These are phyloP conservation scores for Areca catechu DNA, from an alignment of 176 grass and related monocot genomes.

Conservation along the genomic window DNA sequence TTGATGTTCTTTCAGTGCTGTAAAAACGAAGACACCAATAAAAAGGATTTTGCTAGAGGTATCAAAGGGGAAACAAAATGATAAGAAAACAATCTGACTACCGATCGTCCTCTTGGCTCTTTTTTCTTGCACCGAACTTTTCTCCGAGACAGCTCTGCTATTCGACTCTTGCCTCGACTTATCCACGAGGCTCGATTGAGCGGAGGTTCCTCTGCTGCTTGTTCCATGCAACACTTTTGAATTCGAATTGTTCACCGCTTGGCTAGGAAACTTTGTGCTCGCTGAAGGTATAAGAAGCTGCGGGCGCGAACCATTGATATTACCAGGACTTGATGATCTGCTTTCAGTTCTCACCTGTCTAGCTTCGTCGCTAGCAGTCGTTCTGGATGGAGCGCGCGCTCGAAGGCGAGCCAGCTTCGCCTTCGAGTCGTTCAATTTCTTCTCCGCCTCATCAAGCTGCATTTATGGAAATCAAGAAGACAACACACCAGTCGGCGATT, in stretches of 20 bases:
- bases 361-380: neutral
- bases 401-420: slow-evolving; percentile 28
- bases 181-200: neutral
- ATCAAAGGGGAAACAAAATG: neutral
- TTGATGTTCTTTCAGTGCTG: slow-evolving; percentile 56
- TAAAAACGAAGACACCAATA: slow-evolving; percentile 4
- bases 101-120: slow-evolving; percentile 51
- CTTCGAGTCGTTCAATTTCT: slow-evolving; percentile 41
- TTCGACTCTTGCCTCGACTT: neutral
- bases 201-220: neutral
- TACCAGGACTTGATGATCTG: neutral
- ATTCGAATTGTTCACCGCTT: slow-evolving; percentile 8
- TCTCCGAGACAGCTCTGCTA: slow-evolving; percentile 6
- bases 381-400: slow-evolving; percentile 1
- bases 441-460: slow-evolving; percentile 57
- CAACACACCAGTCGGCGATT: neutral
- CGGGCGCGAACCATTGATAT: slow-evolving; percentile 20
- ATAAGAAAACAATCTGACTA: slow-evolving; percentile 7
- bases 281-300: slow-evolving; percentile 49
- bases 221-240: neutral
- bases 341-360: slow-evolving; percentile 7
- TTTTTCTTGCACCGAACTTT: slow-evolving; percentile 36
- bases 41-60: neutral
- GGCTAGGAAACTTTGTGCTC: slow-evolving; percentile 6
- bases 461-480: neutral